A percentile compares a stretch with the other conserved stretches of the same genome.
These are phyloP conservation scores for Pelargonium australe DNA, from an alignment of 441 rosid genomes.

Conservation along the genomic window DNA sequence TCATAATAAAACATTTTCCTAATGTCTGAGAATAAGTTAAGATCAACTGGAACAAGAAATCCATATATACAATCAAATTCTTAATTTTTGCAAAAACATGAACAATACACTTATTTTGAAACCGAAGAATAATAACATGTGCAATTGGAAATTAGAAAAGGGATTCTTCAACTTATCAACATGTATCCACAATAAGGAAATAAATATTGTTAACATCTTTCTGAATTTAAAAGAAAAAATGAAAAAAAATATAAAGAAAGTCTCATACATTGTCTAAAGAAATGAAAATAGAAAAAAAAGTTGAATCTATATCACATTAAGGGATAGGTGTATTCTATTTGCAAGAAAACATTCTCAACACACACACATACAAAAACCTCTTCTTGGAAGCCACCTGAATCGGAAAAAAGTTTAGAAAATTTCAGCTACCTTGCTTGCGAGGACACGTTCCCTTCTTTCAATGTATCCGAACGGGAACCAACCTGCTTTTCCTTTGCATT, in stretches of 20 bases:
- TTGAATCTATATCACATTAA: constrained; percentile 1
- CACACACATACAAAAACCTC: constrained; percentile 24
- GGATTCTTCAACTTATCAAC: neutral
- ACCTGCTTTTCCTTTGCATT: constrained; percentile 87
- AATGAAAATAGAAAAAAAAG: neutral
- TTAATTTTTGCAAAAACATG: too few species aligned
- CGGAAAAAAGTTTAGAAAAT: constrained; percentile 40
- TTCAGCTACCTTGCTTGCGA: constrained; percentile 75
- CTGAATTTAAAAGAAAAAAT: neutral
- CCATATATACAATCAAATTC: too few species aligned
- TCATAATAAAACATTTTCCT: too few species aligned
- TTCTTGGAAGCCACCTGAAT: constrained; percentile 17
- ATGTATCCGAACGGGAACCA: constrained; percentile 81
- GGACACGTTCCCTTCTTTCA: constrained; percentile 81
- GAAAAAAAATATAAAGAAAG: neutral
- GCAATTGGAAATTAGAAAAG: too few species aligned
- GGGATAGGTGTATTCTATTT: constrained; percentile 4
- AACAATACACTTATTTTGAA: too few species aligned
- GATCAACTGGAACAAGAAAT: too few species aligned
- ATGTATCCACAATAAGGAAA: constrained; percentile 7
- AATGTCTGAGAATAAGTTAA: too few species aligned
- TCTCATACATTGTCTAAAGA: neutral
- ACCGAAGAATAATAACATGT: too few species aligned
- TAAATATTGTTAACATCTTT: neutral
- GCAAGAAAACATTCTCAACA: constrained; percentile 3